Conservation (phyloP, 2,329 filamentous ascomycete species). For the Colletotrichum tabaci region DNA sequence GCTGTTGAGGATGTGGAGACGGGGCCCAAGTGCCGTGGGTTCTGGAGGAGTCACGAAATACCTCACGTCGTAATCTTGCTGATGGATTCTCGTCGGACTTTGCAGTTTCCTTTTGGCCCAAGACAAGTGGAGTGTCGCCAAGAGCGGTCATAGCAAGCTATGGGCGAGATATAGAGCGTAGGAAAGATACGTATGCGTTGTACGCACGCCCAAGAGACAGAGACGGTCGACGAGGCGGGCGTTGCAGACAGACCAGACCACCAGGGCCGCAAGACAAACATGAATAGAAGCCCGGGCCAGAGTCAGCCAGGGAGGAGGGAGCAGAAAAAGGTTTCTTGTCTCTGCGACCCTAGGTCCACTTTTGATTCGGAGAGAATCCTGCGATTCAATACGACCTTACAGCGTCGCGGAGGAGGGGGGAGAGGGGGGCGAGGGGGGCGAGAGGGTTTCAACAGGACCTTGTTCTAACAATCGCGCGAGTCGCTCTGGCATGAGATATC, state of each 20-base stretch:
- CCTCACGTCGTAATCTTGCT: constrained; percentile 24
- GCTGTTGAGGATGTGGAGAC: constrained; percentile 29
- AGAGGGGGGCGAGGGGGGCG: no score
- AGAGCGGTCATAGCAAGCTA: constrained; percentile 1
- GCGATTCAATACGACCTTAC: constrained; percentile 38
- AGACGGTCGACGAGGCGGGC: constrained; percentile 4
- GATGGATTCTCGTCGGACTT: constrained; percentile 17
- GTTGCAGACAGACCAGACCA: constrained; percentile 9
- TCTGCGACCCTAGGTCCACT: constrained; percentile 34
- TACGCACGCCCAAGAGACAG: constrained; percentile 13
- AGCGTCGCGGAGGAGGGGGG: constrained; percentile 28
- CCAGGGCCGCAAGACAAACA: constrained; percentile 4
- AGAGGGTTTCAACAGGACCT: constrained; percentile 36
- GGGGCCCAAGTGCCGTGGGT: constrained; percentile 32
- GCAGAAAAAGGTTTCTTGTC: constrained; percentile 35
- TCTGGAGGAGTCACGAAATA: constrained; percentile 21
- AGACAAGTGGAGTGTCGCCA: constrained; percentile 33
- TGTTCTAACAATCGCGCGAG: constrained; percentile 38
- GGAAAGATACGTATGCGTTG: not conserved
- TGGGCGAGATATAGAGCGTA: constrained; percentile 3
- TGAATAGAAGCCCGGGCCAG: constrained; percentile 9
- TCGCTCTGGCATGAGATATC: constrained; percentile 23
- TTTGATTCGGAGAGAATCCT: constrained; percentile 40
- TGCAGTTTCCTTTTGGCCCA: constrained; percentile 12
- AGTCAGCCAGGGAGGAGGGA: not conserved